A percentile compares a stretch with the other conserved stretches of the same genome.
Evolutionary conservation across 2,329 filamentous ascomycete species (phyloP).

Genomic region (Fusarium acutatum): DNA sequence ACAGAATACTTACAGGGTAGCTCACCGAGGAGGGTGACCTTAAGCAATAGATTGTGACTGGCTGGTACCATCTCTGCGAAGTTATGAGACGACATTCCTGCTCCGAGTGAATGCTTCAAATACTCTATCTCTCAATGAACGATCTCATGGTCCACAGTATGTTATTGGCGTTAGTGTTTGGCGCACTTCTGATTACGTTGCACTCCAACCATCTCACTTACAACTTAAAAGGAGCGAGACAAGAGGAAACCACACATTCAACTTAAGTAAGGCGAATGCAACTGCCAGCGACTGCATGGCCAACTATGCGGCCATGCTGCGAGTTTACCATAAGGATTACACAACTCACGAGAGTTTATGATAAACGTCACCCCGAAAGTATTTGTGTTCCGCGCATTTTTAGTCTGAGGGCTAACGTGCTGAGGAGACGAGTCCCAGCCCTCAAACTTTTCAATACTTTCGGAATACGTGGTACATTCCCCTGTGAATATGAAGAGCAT

Average conservation of each 20-base stretch:
- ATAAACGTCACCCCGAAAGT: no score
- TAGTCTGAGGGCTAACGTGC: neutral
- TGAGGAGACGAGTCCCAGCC: neutral
- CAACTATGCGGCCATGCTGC: neutral
- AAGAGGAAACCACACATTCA: neutral
- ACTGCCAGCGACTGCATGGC: neutral
- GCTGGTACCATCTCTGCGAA: accelerated
- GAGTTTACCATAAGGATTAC: neutral
- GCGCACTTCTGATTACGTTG: neutral
- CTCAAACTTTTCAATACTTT: neutral
- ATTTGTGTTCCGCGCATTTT: neutral
- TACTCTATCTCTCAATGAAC: neutral
- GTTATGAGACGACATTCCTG: neutral
- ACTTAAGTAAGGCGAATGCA: neutral
- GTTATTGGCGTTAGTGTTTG: neutral
- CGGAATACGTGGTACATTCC: neutral
- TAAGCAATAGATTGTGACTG: neutral
- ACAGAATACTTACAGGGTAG: neutral
- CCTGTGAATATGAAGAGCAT: neutral
- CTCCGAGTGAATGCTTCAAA: no score
- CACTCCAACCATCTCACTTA: neutral
- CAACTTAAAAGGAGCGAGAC: neutral
- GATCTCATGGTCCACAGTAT: accelerated
- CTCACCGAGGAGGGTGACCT: neutral
- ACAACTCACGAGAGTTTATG: neutral